Evolutionary conservation across 2,329 filamentous ascomycete species (phyloP), one percentile per base, ranked within the genome.

Genomic region (Alternaria triticimaculans): DNA sequence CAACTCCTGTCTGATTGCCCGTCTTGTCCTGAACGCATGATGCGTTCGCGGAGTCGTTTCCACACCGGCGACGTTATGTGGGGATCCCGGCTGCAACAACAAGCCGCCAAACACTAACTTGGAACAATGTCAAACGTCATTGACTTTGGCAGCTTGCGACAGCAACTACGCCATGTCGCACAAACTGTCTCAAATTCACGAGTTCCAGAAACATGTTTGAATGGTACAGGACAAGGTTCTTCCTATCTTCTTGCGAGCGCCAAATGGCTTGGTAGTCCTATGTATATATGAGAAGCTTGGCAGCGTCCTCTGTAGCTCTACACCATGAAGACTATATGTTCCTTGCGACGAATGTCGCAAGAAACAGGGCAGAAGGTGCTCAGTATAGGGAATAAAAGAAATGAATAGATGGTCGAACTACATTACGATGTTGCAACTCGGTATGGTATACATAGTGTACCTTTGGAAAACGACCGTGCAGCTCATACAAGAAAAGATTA

Each of bases 121-220:
- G 51, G 43, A 43, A 63, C 51, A 53, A 33, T 9, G 15, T 4
- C 54, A 62, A 54, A 65, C 60, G 53, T 65, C 60, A 60, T 58
- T 37, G 51, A 46, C 49, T 49, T 15, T 26, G 18, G 43, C 25
- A 43, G 30, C 28, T 18, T 23, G 41, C 30, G 41, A 37, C 49
- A 53, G 11, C 46, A 48, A n/a, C n/a, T 44, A 44, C 6, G 15
- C 18, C 20, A 23, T 18, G 43, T 49, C n/a, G 45, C 55, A 54
- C 11, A 9, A 2, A 63, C 46, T 55, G 58, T 60, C 58, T 60
- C 28, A 45, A 18, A 6, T 43, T 12, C 15, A n/a, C 1, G 11
- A 0, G 11, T n/a, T 46, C 21, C 5, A 30, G n/a, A 51, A 14
- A 15, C 20, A 33, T 51, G 26, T 51, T 1, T n/a, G 1, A 1